phyloP scores from a whole-genome alignment of 768 basidiomycete species.

The Kwoniella botswanensis region DNA sequence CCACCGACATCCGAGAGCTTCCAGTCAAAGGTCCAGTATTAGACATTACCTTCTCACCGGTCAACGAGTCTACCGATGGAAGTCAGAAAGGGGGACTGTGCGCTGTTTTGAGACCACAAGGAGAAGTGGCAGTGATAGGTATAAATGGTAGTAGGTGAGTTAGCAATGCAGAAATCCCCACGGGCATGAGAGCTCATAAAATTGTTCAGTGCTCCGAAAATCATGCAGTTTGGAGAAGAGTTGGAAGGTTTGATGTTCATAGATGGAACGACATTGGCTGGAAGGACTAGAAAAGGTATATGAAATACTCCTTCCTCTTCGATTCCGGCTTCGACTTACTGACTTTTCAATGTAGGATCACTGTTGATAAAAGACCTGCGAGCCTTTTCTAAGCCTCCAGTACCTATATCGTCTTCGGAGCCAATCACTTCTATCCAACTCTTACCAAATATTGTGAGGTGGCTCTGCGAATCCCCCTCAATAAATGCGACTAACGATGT shows the following conservation, averaged over 20 bases:
- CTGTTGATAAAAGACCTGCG: constrained; percentile 30
- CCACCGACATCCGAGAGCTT: constrained; percentile 7
- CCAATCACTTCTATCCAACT: constrained; percentile 15
- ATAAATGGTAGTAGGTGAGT: constrained; percentile 17
- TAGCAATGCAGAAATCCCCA: neutral
- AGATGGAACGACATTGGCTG: constrained; percentile 30
- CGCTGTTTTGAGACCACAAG: constrained; percentile 15
- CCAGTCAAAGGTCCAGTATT: constrained; percentile 1
- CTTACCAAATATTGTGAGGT: constrained; percentile 14
- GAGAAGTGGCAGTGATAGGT: constrained; percentile 28
- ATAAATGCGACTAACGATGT: neutral
- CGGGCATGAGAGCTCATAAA: neutral
- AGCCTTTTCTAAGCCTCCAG: constrained; percentile 7
- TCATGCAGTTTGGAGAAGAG: constrained; percentile 16
- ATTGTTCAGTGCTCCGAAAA: constrained; percentile 19
- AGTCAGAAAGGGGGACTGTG: constrained; percentile 27
- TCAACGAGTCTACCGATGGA: constrained; percentile 8
- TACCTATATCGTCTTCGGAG: constrained; percentile 6
- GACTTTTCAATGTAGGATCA: neutral
- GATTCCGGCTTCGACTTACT: neutral
- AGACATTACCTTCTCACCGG: constrained; percentile 27
- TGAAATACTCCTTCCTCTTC: neutral
- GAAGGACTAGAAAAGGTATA: constrained; percentile 16
- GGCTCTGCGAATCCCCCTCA: too few species aligned
- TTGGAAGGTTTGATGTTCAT: constrained; percentile 23